Evolutionary conservation across 306 rosid species (phyloP).

Genomic region (Acacia crassicarpa): DNA sequence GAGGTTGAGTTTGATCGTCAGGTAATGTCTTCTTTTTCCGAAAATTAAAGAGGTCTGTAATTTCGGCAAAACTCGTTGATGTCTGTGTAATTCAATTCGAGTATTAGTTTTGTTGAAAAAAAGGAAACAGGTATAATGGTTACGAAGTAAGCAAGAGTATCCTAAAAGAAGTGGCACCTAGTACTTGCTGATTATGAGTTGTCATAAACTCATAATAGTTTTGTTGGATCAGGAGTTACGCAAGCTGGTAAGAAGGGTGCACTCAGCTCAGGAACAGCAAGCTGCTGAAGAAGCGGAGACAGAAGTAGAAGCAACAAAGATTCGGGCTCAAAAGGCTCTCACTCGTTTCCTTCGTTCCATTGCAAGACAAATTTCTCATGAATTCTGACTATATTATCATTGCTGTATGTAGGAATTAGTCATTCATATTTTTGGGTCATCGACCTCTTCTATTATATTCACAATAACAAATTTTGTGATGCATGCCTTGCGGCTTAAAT

Average conservation of each 20-base stretch:
- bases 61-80: no score
- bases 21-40: conserved; percentile 35
- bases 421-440: conserved; percentile 16
- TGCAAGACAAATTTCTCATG: conserved; percentile 53
- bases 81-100: no score
- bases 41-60: no score
- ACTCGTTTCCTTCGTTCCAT: conserved; percentile 64
- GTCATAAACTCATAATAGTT: neutral
- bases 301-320: conserved; percentile 38
- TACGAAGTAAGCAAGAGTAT: neutral
- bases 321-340: conserved; percentile 62
- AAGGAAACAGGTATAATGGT: neutral
- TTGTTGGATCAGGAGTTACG: conserved; percentile 69
- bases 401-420: conserved; percentile 4
- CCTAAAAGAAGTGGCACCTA: neutral
- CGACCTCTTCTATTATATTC: no score
- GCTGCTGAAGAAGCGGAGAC: conserved; percentile 47
- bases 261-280: conserved; percentile 45
- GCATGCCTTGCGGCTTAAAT: no score
- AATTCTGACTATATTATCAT: conserved; percentile 3
- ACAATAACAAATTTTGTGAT: no score
- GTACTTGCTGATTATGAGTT: neutral
- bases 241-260: conserved; percentile 71
- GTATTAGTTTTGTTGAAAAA: neutral
- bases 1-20: conserved; percentile 88